phyloP scores from a whole-genome alignment of 148 eudicot genomes.

The Drosera capensis region DNA sequence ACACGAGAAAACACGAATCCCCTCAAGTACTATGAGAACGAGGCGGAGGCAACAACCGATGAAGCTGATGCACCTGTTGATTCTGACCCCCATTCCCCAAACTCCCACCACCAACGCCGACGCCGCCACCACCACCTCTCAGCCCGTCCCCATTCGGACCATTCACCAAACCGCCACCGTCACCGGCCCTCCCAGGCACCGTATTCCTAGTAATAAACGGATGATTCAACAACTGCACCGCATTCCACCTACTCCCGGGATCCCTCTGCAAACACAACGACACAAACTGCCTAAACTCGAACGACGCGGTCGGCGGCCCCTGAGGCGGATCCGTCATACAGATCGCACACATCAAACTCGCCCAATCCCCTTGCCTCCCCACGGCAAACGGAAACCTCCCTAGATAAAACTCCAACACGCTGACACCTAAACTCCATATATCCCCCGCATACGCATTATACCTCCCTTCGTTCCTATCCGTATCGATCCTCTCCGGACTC shows the following conservation, averaged over 20 bases:
- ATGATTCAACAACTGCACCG: not conserved
- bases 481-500: not conserved
- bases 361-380: slow-evolving; percentile 1
- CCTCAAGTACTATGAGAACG: too few species aligned
- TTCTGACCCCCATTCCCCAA: not conserved
- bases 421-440: not conserved
- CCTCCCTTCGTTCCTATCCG: not conserved
- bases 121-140: not conserved
- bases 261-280: slow-evolving; percentile 1
- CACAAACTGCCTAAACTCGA: not conserved
- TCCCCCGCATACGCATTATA: slow-evolving; percentile 1
- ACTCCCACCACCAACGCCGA: not conserved
- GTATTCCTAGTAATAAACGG: not conserved
- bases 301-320: not conserved
- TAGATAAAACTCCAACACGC: not conserved
- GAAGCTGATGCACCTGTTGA: slow-evolving; percentile 1
- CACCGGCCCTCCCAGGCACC: not conserved
- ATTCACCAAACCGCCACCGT: not conserved
- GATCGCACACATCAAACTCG: slow-evolving; percentile 1
- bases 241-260: not conserved
- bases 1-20: too few species aligned
- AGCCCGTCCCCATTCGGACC: not conserved
- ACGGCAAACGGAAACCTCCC: slow-evolving; percentile 1
- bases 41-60: not conserved
- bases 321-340: slow-evolving; percentile 1